Evolutionary conservation across 371 early-diverging fungal species (phyloP).

Genomic region (Mortierella sp.): DNA sequence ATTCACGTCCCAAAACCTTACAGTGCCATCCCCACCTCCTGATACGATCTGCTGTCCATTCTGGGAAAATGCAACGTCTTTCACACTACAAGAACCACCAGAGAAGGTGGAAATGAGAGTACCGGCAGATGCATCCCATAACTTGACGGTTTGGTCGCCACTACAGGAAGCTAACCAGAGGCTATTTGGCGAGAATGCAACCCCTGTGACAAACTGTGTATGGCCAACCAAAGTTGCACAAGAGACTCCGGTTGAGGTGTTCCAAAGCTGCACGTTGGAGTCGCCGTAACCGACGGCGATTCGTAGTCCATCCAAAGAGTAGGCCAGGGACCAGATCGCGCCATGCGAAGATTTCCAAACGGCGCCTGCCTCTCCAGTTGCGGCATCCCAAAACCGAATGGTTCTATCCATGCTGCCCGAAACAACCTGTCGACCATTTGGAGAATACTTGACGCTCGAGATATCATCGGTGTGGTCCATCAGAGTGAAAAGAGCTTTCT

Average conservation of each 20-base stretch:
- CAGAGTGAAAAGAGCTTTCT: neutral
- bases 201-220: neutral
- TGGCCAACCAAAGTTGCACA: neutral
- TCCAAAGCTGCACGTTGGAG: conserved; percentile 1
- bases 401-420: neutral
- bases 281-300: conserved; percentile 3
- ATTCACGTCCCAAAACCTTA: neutral
- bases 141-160: neutral
- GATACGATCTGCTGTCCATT: neutral
- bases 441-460: neutral
- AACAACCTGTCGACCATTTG: neutral
- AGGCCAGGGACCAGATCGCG: neutral
- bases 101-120: too few relatives aligned
- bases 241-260: neutral
- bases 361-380: neutral
- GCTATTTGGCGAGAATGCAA: neutral
- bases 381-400: neutral
- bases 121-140: neutral
- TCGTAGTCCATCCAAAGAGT: neutral
- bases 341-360: neutral
- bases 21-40: neutral
- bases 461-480: neutral
- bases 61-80: too few relatives aligned
- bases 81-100: neutral
- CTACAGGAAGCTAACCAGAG: neutral